Base-by-base conservation (phyloP, 331 rosid genomes). In the Rhamnella rubrinervis region DNA sequence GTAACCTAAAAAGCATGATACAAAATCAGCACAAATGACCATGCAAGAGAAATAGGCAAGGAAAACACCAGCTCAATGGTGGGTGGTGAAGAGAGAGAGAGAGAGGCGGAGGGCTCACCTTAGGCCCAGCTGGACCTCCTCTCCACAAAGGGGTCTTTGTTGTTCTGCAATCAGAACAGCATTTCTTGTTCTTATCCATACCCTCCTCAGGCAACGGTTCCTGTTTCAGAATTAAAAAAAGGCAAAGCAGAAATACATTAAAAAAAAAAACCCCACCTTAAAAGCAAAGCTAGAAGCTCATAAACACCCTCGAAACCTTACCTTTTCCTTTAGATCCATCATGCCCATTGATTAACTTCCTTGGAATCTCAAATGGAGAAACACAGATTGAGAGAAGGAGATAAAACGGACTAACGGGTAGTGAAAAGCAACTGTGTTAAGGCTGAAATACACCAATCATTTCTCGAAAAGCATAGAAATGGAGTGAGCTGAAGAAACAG, bases 61-160 rank as follows among this genome's bases (percentile, higher is more conserved):
- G 21, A 51, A 59, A 50, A 20, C 6, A 15, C 14, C 2, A 63
- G 7, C 50, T 3, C 16, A 28, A 19, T n/a, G 61, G 38, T 8
- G 16, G 55, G 64, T 17, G 7, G 28, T 10, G 8, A 71, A 50
- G 49, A 10, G 17, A 10, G 17, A 58, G 17, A 58, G 60, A 67
- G 39, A 4, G 2, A 61, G 23, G 23, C 0, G 55, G 63, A 8
- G 59, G 60, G 67, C 38, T 73, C 44, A 86, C 98, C 96, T 86
- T 93, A 28, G 96, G 93, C 9, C 98, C 98, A 76, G 89, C 88
- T 7, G 96, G 96, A 55, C 97, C 98, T 61, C 74, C 87, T 62
- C 97, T 80, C 98, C 98, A 93, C 18, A 93, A 75, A 21, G 98
- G 97, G 3, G 98, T 90, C 59, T 78, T 85, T 13, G 92, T 88